These are phyloP conservation scores for Lunasporangiospora selenospora DNA, from an alignment of 192 early-diverging fungal genomes.

Conservation along the genomic window DNA sequence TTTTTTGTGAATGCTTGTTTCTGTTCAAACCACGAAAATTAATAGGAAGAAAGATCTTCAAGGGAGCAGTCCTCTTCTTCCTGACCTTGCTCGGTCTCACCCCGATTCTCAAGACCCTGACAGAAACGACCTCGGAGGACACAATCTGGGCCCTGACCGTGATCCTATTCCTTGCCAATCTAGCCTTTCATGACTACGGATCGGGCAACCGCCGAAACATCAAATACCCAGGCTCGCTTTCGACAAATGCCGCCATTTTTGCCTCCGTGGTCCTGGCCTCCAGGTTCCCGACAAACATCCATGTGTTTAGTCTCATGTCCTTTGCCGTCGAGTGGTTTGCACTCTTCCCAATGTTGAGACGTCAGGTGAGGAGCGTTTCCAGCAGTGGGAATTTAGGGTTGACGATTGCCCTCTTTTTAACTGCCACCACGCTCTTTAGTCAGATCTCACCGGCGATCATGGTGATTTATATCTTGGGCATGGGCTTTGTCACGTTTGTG, in stretches of 20 bases:
- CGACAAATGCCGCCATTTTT: conserved; percentile 96
- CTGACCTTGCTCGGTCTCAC: conserved; percentile 82
- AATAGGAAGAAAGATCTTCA: conserved; percentile 56
- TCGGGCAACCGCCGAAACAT: conserved; percentile 53
- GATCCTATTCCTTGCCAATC: conserved; percentile 82
- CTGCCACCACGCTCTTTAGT: conserved; percentile 69
- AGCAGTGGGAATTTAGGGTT: conserved; percentile 56
- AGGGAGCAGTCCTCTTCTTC: conserved; percentile 76
- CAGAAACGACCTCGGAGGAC: conserved; percentile 87
- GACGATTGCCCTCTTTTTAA: conserved; percentile 64
- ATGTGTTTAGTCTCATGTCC: conserved; percentile 87
- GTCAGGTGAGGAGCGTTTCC: conserved; percentile 66
- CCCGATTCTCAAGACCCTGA: conserved; percentile 91
- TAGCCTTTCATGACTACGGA: conserved; percentile 93
- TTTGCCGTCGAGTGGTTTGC: conserved; percentile 94
- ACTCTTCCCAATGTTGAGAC: conserved; percentile 91
- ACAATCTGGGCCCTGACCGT: conserved; percentile 94
- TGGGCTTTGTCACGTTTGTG: conserved; percentile 82
- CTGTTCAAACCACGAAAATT: not conserved
- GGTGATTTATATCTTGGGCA: conserved; percentile 69
- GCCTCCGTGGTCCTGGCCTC: conserved; percentile 93
- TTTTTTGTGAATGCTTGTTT: not conserved
- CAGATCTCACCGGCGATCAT: conserved; percentile 74
- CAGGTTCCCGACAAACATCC: conserved; percentile 77
- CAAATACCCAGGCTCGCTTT: conserved; percentile 88